Percentiles rank a stretch among this genome's conserved stretches.
These are phyloP conservation scores for Alternaria novae-zelandiae DNA, from an alignment of 2,329 filamentous ascomycete species.

Conservation along the genomic window DNA sequence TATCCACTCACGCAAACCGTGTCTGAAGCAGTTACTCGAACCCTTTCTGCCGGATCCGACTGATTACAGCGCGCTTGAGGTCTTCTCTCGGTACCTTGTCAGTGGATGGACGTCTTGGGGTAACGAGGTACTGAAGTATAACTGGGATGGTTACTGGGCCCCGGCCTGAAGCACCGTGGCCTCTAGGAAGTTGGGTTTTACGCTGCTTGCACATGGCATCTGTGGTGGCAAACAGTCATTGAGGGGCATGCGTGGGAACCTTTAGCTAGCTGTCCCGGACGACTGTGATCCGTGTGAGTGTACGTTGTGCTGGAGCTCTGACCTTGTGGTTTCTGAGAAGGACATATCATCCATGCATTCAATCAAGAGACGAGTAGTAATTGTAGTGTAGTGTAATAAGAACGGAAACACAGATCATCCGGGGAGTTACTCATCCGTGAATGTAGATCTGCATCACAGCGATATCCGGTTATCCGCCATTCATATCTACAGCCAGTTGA, in stretches of 20 bases:
- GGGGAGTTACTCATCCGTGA: not conserved
- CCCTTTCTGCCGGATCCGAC: constrained; percentile 55
- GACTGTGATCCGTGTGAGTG: not conserved
- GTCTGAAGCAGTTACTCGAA: constrained; percentile 67
- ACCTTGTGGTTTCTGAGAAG: not conserved
- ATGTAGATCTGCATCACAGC: not conserved
- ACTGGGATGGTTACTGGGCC: constrained; percentile 62
- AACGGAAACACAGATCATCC: too few species aligned
- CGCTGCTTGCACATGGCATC: not conserved
- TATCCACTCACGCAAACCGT: constrained; percentile 80
- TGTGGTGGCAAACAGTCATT: not conserved
- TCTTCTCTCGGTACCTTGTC: constrained; percentile 77
- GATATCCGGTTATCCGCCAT: not conserved
- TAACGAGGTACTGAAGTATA: constrained; percentile 74
- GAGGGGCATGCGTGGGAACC: not conserved
- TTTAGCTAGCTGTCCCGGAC: not conserved
- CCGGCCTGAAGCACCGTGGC: not conserved
- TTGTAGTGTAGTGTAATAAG: not conserved
- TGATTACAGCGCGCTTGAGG: constrained; percentile 68
- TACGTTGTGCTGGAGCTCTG: not conserved
- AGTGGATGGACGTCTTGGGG: constrained; percentile 82
- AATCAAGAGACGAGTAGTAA: not conserved
- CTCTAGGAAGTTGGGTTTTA: not conserved
- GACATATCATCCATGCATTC: not conserved
- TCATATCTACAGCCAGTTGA: not conserved